These are phyloP conservation scores for Blakeslea trispora DNA, from an alignment of 371 early-diverging fungal genomes.

Conservation along the genomic window DNA sequence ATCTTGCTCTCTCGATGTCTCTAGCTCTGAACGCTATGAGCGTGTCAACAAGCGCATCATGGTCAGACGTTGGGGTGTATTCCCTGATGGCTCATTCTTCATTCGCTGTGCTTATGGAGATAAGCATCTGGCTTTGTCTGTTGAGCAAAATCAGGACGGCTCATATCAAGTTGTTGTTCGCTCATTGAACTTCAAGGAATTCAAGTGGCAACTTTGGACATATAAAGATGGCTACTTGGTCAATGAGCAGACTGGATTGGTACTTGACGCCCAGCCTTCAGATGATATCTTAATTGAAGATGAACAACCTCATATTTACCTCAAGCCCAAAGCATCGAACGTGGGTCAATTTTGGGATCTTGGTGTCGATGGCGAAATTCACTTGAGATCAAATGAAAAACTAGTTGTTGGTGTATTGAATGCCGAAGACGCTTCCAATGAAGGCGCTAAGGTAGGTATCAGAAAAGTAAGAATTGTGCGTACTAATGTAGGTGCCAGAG, in stretches of 20 bases:
- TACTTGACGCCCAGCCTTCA: slow-evolving; percentile 42
- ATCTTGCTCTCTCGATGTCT: slow-evolving; percentile 21
- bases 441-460: slow-evolving; percentile 46
- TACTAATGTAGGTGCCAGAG: slow-evolving; percentile 27
- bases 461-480: slow-evolving; percentile 24
- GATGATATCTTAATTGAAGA: slow-evolving; percentile 37
- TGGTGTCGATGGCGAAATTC: slow-evolving; percentile 45
- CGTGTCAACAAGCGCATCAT: slow-evolving; percentile 32
- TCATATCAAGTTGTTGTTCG: slow-evolving; percentile 32
- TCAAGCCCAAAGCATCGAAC: slow-evolving; percentile 25
- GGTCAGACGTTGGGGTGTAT: slow-evolving; percentile 48
- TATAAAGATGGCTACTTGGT: slow-evolving; percentile 52
- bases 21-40: slow-evolving; percentile 35
- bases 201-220: slow-evolving; percentile 55
- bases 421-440: slow-evolving; percentile 26
- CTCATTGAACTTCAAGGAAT: slow-evolving; percentile 39
- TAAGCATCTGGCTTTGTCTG: slow-evolving; percentile 41
- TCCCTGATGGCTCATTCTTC: slow-evolving; percentile 45
- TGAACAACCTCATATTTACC: slow-evolving; percentile 31
- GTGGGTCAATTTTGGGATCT: slow-evolving; percentile 49
- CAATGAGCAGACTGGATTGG: slow-evolving; percentile 57
- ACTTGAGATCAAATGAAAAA: slow-evolving; percentile 35
- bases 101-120: slow-evolving; percentile 33
- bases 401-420: slow-evolving; percentile 35
- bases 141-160: slow-evolving; percentile 20